A percentile compares a stretch with the other conserved stretches of the same genome.
These are phyloP conservation scores for Dittrichia graveolens DNA, from an alignment of 129 eudicot genomes.

Conservation along the genomic window DNA sequence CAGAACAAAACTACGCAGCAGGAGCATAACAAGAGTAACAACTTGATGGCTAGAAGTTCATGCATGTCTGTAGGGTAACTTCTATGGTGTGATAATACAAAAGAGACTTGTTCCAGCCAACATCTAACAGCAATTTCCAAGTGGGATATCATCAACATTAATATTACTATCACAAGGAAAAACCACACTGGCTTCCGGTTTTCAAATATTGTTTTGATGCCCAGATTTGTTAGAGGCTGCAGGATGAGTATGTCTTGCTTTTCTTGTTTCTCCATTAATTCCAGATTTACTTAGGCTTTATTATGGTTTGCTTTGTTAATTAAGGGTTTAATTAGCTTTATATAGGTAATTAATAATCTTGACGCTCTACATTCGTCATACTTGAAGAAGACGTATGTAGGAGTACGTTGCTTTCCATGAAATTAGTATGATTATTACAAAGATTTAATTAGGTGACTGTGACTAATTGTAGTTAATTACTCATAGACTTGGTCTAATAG, in stretches of 20 bases:
- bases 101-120: conserved; percentile 14
- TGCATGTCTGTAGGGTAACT: conserved; percentile 24
- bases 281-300: background rate
- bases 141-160: conserved; percentile 2
- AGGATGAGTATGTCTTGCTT: conserved; percentile 1
- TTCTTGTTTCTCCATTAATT: conserved; percentile 21
- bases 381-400: conserved; percentile 16
- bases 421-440: conserved; percentile 25
- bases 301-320: conserved; percentile 13
- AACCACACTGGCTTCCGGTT: conserved; percentile 13
- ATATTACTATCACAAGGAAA: conserved; percentile 18
- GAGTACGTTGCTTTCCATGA: conserved; percentile 18
- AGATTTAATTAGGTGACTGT: background rate
- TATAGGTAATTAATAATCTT: background rate
- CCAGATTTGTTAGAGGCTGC: conserved; percentile 1
- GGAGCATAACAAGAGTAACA: conserved; percentile 21
- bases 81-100: conserved; percentile 19
- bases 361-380: conserved; percentile 11
- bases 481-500: conserved; percentile 24
- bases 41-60: conserved; percentile 2
- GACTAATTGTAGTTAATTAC: conserved; percentile 6
- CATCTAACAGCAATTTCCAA: conserved; percentile 20
- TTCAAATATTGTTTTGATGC: conserved; percentile 26
- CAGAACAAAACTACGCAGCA: conserved; percentile 13
- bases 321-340: background rate